These are phyloP conservation scores for Trichoderma aggressivum DNA, from an alignment of 2,329 filamentous ascomycete species.

Conservation along the genomic window DNA sequence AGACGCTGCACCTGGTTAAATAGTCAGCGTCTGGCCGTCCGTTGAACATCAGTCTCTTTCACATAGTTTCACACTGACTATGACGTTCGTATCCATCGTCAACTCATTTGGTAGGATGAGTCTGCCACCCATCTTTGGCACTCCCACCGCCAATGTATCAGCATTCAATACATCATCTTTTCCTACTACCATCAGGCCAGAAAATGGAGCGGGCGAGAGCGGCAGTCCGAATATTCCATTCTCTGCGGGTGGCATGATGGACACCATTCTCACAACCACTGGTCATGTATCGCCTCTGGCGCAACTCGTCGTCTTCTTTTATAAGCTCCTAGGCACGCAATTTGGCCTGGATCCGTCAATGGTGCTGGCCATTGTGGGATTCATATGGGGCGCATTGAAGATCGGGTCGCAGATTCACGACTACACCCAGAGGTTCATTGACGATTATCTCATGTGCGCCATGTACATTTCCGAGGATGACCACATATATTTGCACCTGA, in stretches of 20 bases:
- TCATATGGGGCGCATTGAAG: slow-evolving; percentile 46
- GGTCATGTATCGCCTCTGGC: slow-evolving; percentile 43
- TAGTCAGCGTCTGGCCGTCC: not conserved
- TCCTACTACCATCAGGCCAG: not conserved
- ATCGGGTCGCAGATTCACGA: slow-evolving; percentile 35
- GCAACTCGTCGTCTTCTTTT: slow-evolving; percentile 42
- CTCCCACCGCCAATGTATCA: slow-evolving; percentile 22
- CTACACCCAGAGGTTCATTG: slow-evolving; percentile 36
- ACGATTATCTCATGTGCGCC: slow-evolving; percentile 48
- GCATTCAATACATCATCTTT: slow-evolving; percentile 21
- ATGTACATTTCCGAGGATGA: slow-evolving; percentile 55
- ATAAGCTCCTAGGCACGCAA: slow-evolving; percentile 42
- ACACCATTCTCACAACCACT: slow-evolving; percentile 45
- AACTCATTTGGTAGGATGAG: slow-evolving; percentile 29
- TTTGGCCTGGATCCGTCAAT: slow-evolving; percentile 49
- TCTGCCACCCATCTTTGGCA: slow-evolving; percentile 29
- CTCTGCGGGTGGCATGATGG: slow-evolving; percentile 34
- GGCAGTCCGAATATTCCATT: slow-evolving; percentile 20
- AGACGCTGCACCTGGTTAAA: not conserved
- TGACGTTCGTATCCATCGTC: slow-evolving; percentile 22
- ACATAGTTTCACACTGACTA: not conserved
- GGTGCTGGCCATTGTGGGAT: slow-evolving; percentile 43
- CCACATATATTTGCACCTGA: slow-evolving; percentile 56
- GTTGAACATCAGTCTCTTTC: not conserved
- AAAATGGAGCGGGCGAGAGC: not conserved